These are phyloP conservation scores for Clavispora vitiphila DNA, from an alignment of 805 yeast genomes.

Conservation along the genomic window DNA sequence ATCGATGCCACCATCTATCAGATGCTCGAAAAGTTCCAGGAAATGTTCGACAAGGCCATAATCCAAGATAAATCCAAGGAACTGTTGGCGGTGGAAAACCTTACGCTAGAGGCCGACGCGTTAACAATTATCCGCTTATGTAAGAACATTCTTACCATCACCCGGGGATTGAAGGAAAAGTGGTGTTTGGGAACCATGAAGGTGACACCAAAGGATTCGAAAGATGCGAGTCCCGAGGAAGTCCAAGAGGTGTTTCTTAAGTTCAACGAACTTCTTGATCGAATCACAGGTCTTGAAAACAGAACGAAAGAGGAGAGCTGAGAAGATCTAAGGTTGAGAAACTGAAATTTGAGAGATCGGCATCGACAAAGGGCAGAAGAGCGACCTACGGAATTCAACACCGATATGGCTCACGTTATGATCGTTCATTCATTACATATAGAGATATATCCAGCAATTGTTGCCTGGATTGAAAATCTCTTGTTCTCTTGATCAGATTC, in stretches of 20 bases:
- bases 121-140: conserved; percentile 46
- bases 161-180: conserved; percentile 47
- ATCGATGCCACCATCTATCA: conserved; percentile 49
- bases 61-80: conserved; percentile 38
- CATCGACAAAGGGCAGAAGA: no score
- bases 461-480: no score
- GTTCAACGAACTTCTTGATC: conserved; percentile 19
- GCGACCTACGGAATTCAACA: no score
- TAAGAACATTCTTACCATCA: conserved; percentile 47
- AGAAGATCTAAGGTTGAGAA: no score
- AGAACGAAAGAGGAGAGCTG: not conserved
- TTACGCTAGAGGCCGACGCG: conserved; percentile 52
- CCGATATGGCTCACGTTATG: no score
- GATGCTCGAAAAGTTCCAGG: conserved; percentile 48
- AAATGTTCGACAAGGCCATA: conserved; percentile 45
- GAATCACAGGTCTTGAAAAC: conserved; percentile 11
- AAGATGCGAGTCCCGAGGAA: conserved; percentile 16
- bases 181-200: conserved; percentile 56
- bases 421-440: not conserved
- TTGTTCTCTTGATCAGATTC: no score
- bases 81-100: conserved; percentile 46
- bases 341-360: no score
- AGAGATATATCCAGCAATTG: no score
- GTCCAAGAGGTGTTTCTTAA: conserved; percentile 23
- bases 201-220: conserved; percentile 16